Percentiles rank a stretch among this genome's conserved stretches.
phyloP scores from a whole-genome alignment of 2,329 filamentous ascomycete genomes.

The Curvularia verruculosa region DNA sequence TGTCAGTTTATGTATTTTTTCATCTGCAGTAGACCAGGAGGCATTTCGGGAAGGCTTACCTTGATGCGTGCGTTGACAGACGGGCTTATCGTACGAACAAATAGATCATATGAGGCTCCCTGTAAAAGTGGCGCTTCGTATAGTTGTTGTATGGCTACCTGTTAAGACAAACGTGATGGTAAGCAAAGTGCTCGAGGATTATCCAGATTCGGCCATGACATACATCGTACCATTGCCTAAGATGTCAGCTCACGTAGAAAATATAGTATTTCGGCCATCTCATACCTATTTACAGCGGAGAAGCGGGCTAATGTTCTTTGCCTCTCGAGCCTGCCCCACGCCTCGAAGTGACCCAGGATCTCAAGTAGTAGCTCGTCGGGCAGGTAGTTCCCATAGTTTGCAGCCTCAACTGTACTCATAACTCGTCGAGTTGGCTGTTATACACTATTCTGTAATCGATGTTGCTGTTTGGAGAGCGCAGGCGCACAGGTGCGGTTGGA shows the following conservation, averaged over 20 bases:
- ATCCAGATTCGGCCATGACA: not conserved
- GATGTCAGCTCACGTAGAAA: slow-evolving; percentile 7
- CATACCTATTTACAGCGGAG: slow-evolving; percentile 51
- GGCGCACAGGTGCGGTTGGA: slow-evolving; percentile 3
- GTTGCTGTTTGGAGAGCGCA: not conserved
- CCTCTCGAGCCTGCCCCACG: slow-evolving; percentile 34
- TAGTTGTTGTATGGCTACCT: slow-evolving; percentile 54
- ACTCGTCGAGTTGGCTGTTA: not conserved
- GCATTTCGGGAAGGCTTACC: slow-evolving; percentile 2
- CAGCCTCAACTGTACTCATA: slow-evolving; percentile 5
- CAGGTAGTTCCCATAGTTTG: slow-evolving; percentile 48
- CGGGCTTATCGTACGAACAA: slow-evolving; percentile 62
- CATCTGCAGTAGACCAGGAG: not conserved
- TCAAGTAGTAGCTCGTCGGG: slow-evolving; percentile 62
- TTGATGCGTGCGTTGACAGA: slow-evolving; percentile 56
- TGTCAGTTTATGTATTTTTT: not conserved
- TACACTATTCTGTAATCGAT: slow-evolving; percentile 1
- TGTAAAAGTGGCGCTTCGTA: slow-evolving; percentile 60
- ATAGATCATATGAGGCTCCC: slow-evolving; percentile 61
- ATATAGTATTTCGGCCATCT: not conserved
- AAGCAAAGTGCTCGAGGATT: not conserved
- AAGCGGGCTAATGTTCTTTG: slow-evolving; percentile 59
- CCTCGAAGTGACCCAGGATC: slow-evolving; percentile 55
- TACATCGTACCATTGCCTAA: slow-evolving; percentile 62
- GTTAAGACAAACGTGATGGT: not conserved